A percentile compares a stretch with the other conserved stretches of the same genome.
Conservation (phyloP, 345 rosid species). For the Sapria himalayana region DNA sequence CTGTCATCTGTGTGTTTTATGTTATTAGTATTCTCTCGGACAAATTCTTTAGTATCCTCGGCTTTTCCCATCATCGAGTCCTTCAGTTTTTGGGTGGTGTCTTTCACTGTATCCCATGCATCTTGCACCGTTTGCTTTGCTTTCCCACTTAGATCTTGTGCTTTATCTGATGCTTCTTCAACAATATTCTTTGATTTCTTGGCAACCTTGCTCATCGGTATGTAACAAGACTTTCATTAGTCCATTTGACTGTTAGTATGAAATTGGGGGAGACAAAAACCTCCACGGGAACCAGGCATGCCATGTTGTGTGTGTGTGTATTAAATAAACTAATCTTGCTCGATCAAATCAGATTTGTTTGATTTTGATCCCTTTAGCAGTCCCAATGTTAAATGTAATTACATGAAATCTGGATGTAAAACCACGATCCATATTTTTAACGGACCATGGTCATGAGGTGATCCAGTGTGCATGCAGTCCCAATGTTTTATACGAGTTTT, state of each 20-base stretch:
- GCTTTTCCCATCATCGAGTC: conserved; percentile 12
- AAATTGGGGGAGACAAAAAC: no score
- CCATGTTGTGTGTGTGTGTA: no score
- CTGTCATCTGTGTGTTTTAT: conserved; percentile 13
- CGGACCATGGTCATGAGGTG: no score
- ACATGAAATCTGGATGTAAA: neutral
- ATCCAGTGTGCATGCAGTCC: no score
- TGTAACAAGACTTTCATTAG: neutral
- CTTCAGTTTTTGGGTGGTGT: conserved; percentile 15
- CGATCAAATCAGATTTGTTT: no score
- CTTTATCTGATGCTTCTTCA: conserved; percentile 5
- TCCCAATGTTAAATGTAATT: no score
- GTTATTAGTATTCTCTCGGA: conserved; percentile 17
- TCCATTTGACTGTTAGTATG: no score
- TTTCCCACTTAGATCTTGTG: conserved; percentile 8
- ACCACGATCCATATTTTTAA: no score
- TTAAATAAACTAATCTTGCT: no score
- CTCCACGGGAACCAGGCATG: no score
- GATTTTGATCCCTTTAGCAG: no score
- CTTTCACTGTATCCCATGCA: conserved; percentile 16
- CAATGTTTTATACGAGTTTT: no score
- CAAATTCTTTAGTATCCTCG: conserved; percentile 13
- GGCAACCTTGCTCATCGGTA: conserved; percentile 1
- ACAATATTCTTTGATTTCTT: conserved; percentile 7
- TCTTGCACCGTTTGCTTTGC: conserved; percentile 13